Percentiles rank a stretch among this genome's conserved stretches.
These are phyloP conservation scores for Penicillium vulpinum DNA, from an alignment of 2,329 filamentous ascomycete species.

Conservation along the genomic window DNA sequence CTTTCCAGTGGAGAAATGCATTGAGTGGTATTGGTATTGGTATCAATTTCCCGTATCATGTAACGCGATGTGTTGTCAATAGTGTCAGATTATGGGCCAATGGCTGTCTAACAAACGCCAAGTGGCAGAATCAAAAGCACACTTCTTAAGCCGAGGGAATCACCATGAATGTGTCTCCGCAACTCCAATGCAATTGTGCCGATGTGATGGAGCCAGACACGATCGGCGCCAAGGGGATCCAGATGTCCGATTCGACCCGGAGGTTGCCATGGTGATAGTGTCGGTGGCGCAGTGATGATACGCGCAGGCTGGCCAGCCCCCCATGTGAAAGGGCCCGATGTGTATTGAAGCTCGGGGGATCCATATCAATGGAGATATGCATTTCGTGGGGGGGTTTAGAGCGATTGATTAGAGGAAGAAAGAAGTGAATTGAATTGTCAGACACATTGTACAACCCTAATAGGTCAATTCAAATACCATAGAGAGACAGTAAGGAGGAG, in stretches of 20 bases:
- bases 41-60: background rate
- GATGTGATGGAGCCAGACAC: constrained; percentile 9
- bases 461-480: background rate
- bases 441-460: background rate
- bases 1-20: constrained; percentile 4
- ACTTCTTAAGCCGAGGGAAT: constrained; percentile 1
- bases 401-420: background rate
- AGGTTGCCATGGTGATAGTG: constrained; percentile 16
- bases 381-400: background rate
- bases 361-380: constrained; percentile 1
- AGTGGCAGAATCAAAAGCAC: background rate
- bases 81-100: background rate
- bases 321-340: constrained; percentile 15
- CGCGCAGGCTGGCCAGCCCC: constrained; percentile 14
- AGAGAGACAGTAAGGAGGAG: background rate
- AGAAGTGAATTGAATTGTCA: background rate
- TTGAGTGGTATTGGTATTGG: background rate
- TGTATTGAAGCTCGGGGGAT: constrained; percentile 1
- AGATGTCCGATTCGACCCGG: constrained; percentile 22
- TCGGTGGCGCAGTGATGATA: constrained; percentile 4
- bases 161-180: constrained; percentile 2
- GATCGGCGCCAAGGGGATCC: constrained; percentile 12
- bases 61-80: background rate
- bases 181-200: constrained; percentile 2
- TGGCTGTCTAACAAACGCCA: background rate